Conservation (phyloP, 805 yeast genomes). For the Starmerella sirachaensis region DNA sequence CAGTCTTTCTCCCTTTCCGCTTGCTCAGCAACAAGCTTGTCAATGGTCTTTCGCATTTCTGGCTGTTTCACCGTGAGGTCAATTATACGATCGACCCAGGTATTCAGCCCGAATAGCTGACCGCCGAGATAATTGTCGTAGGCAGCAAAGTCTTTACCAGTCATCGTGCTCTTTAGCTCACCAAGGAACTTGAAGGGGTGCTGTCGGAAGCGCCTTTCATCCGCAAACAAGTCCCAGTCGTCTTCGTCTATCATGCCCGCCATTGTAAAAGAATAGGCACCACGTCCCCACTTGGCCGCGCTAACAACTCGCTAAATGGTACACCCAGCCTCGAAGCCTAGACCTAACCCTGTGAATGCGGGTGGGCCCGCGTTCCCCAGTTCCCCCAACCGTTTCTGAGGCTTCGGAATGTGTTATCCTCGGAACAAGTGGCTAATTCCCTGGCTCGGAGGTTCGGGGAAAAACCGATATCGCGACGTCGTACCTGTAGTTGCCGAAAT, state of each 20-base stretch:
- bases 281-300: neutral
- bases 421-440: too few relatives aligned
- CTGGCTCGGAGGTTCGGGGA: too few relatives aligned
- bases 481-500: too few relatives aligned
- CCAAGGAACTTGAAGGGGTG: conserved; percentile 28
- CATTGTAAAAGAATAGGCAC: too few relatives aligned
- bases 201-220: conserved; percentile 27
- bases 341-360: too few relatives aligned
- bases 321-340: too few relatives aligned
- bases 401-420: too few relatives aligned
- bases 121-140: conserved; percentile 31
- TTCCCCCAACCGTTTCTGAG: too few relatives aligned
- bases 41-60: conserved; percentile 25
- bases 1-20: conserved; percentile 25
- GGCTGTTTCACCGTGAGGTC: conserved; percentile 26
- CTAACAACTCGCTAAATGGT: too few relatives aligned
- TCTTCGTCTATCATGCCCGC: conserved; percentile 1
- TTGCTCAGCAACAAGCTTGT: conserved; percentile 26
- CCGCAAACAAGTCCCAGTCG: conserved; percentile 15
- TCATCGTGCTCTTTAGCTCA: conserved; percentile 25
- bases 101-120: conserved; percentile 23
- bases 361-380: too few relatives aligned
- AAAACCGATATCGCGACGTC: too few relatives aligned
- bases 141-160: conserved; percentile 30
- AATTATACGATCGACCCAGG: conserved; percentile 25